phyloP scores from a whole-genome alignment of 352 stramenopile species.

The Phytophthora cactorum region DNA sequence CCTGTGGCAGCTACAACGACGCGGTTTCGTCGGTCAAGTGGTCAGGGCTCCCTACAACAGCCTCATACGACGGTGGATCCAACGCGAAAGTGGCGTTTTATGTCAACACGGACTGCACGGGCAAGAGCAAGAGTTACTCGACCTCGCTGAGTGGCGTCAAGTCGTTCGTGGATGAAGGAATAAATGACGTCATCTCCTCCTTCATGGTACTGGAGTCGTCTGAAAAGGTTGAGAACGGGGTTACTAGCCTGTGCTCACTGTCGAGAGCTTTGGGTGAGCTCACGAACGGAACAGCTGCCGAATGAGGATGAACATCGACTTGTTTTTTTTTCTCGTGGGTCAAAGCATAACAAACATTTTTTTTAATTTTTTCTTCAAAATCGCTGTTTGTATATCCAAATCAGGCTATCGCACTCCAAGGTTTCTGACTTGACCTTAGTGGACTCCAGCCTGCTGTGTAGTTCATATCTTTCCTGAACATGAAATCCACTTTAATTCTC shows the following conservation, averaged over 20 bases:
- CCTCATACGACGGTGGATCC: slow-evolving; percentile 7
- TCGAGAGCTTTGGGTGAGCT: background rate
- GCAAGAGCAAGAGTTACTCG: slow-evolving; percentile 17
- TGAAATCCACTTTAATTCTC: no score
- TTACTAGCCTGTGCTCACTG: slow-evolving; percentile 7
- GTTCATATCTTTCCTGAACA: background rate
- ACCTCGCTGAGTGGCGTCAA: slow-evolving; percentile 2
- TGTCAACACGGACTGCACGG: slow-evolving; percentile 7
- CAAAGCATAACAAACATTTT: background rate
- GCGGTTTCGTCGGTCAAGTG: slow-evolving; percentile 26
- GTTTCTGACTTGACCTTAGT: no score
- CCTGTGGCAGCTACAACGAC: slow-evolving; percentile 13
- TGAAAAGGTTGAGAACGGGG: slow-evolving; percentile 9
- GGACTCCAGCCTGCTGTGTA: no score
- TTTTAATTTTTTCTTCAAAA: no score
- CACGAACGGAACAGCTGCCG: background rate
- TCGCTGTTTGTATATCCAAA: no score
- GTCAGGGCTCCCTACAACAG: slow-evolving; percentile 13
- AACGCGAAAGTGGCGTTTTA: slow-evolving; percentile 25
- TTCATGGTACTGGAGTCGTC: slow-evolving; percentile 29
- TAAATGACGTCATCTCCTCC: slow-evolving; percentile 22
- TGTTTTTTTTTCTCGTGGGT: background rate
- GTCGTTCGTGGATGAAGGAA: slow-evolving; percentile 14
- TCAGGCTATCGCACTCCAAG: background rate
- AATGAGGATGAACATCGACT: background rate